Percentiles rank a stretch among this genome's conserved stretches.
phyloP scores from a whole-genome alignment of 139 green algal genomes.

The Chlorella sp. region DNA sequence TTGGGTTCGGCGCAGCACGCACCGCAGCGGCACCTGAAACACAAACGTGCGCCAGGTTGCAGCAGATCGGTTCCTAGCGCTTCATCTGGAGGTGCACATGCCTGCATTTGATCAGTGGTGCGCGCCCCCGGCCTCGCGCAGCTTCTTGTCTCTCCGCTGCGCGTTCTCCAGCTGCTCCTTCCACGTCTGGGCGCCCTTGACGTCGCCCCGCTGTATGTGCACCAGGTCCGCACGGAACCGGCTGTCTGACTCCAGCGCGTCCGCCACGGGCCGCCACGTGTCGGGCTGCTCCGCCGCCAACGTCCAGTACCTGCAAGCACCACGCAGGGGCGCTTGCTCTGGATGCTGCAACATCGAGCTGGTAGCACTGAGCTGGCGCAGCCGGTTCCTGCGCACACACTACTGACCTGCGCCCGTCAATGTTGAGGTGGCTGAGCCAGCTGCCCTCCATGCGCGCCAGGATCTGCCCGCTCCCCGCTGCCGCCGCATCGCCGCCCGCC shows the following conservation, averaged over 20 bases:
- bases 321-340: neutral
- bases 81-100: too few species aligned
- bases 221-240: conserved; percentile 53
- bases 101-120: too few species aligned
- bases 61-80: too few species aligned
- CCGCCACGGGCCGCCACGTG: conserved; percentile 33
- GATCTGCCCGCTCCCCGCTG: neutral
- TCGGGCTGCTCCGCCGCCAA: conserved; percentile 25
- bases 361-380: neutral
- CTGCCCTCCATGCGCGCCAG: conserved; percentile 51
- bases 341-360: neutral
- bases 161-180: conserved; percentile 40
- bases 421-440: conserved; percentile 75
- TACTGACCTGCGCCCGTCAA: conserved; percentile 45
- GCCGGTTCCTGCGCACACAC: neutral
- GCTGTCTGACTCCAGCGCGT: conserved; percentile 57
- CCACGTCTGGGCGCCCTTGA: conserved; percentile 20
- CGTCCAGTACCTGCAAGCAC: conserved; percentile 53
- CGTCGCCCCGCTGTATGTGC: conserved; percentile 20
- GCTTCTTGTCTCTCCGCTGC: conserved; percentile 41
- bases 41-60: too few species aligned
- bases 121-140: conserved; percentile 16
- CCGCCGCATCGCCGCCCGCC: neutral
- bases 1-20: too few species aligned
- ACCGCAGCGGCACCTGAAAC: too few species aligned